phyloP scores from a whole-genome alignment of 1,284 basidiomycete species.

The Meripilus lineatus region DNA sequence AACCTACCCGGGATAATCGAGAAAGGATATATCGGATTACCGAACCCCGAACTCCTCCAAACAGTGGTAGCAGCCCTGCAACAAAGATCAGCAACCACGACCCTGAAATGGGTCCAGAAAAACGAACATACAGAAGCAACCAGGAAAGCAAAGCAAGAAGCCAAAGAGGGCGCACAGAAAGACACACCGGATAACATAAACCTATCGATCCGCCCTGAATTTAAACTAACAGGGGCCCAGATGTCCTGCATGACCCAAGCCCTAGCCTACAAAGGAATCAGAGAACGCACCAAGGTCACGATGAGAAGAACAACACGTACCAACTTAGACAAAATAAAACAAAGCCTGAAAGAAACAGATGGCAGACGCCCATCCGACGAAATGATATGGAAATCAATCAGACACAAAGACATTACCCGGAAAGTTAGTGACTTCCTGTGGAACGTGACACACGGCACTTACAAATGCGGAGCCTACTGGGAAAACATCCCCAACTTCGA shows the following conservation, averaged over 20 bases:
- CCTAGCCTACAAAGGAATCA: constrained; percentile 18
- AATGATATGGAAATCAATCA: constrained; percentile 7
- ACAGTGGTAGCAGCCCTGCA: constrained; percentile 11
- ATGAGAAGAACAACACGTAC: not conserved
- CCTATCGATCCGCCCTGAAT: not conserved
- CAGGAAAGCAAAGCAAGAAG: too few relatives aligned
- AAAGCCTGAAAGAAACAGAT: not conserved
- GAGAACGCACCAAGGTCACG: not conserved
- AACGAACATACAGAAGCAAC: too few relatives aligned
- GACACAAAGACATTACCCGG: constrained; percentile 15
- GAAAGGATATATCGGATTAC: constrained; percentile 7
- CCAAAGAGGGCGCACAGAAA: not conserved
- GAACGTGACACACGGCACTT: constrained; percentile 24
- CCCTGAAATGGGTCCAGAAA: not conserved
- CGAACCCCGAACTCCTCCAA: constrained; percentile 3
- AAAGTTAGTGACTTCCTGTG: constrained; percentile 25
- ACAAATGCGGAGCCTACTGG: constrained; percentile 26
- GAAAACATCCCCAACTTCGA: constrained; percentile 18
- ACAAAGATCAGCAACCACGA: constrained; percentile 11
- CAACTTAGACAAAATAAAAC: not conserved
- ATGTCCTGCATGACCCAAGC: constrained; percentile 21
- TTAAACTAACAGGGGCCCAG: constrained; percentile 14
- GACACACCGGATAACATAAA: not conserved
- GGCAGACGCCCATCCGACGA: not conserved
- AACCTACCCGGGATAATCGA: constrained; percentile 7